A percentile compares a stretch with the other conserved stretches of the same genome.
phyloP scores from a whole-genome alignment of 1,284 basidiomycete genomes.

The Takashimella koratensis region DNA sequence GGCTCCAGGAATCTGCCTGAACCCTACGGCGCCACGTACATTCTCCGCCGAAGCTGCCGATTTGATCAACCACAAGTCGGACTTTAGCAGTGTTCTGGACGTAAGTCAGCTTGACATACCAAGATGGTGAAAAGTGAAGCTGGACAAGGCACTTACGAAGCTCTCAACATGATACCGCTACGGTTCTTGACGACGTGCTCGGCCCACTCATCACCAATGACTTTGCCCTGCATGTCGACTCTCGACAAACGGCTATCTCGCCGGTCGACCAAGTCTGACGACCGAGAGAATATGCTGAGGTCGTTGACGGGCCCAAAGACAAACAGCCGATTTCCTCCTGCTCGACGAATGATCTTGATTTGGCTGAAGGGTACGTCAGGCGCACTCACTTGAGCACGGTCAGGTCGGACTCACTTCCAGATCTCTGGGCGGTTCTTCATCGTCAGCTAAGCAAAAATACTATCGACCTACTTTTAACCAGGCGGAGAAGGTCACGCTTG shows the following conservation, averaged over 20 bases:
- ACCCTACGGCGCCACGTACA: slow-evolving; percentile 90
- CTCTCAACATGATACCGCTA: slow-evolving; percentile 86
- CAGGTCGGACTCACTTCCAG: slow-evolving; percentile 83
- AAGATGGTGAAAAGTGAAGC: neutral
- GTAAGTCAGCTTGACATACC: neutral
- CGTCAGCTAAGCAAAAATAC: slow-evolving; percentile 20
- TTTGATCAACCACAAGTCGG: slow-evolving; percentile 81
- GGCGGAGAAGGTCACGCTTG: slow-evolving; percentile 70
- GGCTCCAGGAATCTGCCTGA: slow-evolving; percentile 78
- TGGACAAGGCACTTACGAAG: slow-evolving; percentile 58
- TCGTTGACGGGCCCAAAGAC: slow-evolving; percentile 87
- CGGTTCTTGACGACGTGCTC: slow-evolving; percentile 90
- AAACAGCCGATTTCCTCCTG: slow-evolving; percentile 71
- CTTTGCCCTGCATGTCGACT: slow-evolving; percentile 71
- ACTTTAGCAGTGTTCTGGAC: slow-evolving; percentile 56
- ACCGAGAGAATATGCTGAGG: slow-evolving; percentile 55
- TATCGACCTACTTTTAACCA: slow-evolving; percentile 85
- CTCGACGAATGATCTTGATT: slow-evolving; percentile 74
- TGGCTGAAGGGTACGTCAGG: too few species aligned
- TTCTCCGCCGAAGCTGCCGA: slow-evolving; percentile 59
- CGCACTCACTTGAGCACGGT: too few species aligned
- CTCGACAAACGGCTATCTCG: slow-evolving; percentile 46
- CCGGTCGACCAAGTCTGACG: slow-evolving; percentile 33
- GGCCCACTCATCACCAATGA: slow-evolving; percentile 89
- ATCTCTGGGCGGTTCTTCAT: slow-evolving; percentile 77